Base-by-base conservation (phyloP, 140 eudicot species). In the Bidens hawaiensis region DNA sequence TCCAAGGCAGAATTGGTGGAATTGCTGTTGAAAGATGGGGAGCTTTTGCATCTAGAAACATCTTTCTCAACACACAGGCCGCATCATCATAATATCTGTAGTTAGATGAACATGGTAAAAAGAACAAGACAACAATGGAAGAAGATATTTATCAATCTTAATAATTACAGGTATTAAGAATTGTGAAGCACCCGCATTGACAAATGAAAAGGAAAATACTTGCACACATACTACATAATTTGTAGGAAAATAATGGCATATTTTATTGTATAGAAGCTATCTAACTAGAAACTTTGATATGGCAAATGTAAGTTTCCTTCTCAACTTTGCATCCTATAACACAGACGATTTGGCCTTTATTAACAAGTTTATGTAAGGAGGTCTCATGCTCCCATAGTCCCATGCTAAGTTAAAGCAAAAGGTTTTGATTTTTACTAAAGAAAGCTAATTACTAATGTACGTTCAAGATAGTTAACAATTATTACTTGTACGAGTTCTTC, bases 31-130 rank as follows among this genome's bases (percentile, higher is more conserved):
- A 94, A 61, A 94, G 95, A 77, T 94, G 97, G 16, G 99, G 99
- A 51, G 99, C 99, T 76, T 94, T 94, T 68, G 95, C 99, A 75
- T 94, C 99, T 73, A 94, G 70, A 79, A 88, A 83, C 90, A 94
- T 81, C 90, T 94, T 94, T 79, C 99, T 77, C 82, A 94, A 71
- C 59, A 94, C 95, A 78, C 99, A 94, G 30, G 99, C 95, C 26
- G 95, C 97, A 71, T 94, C 99, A 71, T 94, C 99, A 71, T 94
- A 94, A 71, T 94, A 94, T 76, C 99, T 94, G 81, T 40, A 73
- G 21, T 41, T 62, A 27, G 30, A 65, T 31, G 48, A 45, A 34
- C 57, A 73, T 45, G 73, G 21, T 43, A n/a, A n/a, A n/a, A n/a
- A n/a, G 45, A 61, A 45, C 31, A 61, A 47, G 33, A 23, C 30